Percentiles rank a stretch among this genome's conserved stretches.
Conservation (phyloP, 129 eudicot species). For the Dittrichia graveolens region DNA sequence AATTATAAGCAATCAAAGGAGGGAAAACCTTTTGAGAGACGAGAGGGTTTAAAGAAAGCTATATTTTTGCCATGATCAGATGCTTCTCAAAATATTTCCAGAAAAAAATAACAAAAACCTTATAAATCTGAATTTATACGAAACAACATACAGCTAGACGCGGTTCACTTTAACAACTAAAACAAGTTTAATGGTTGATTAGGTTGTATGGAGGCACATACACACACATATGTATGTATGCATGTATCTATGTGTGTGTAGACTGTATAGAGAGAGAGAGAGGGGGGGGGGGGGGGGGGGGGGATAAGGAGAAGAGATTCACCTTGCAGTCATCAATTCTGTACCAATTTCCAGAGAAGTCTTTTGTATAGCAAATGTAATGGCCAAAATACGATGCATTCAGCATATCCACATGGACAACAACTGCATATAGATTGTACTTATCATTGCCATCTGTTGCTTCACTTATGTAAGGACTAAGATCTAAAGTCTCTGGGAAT, state of each 20-base stretch:
- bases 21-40: not conserved
- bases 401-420: conserved; percentile 93
- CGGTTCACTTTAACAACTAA: not conserved
- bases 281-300: too few species aligned
- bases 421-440: conserved; percentile 81
- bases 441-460: conserved; percentile 52
- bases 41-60: not conserved
- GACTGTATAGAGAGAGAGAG: conserved; percentile 11
- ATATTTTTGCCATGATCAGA: not conserved
- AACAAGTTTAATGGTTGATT: not conserved
- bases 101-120: not conserved
- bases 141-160: conserved; percentile 9
- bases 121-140: not conserved
- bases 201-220: not conserved
- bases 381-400: conserved; percentile 97
- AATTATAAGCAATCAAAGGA: not conserved
- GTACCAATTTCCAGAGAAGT: conserved; percentile 83
- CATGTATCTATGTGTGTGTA: too few species aligned
- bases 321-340: conserved; percentile 93
- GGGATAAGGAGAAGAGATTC: not conserved
- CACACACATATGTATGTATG: not conserved
- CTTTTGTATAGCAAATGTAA: conserved; percentile 80
- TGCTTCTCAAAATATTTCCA: not conserved
- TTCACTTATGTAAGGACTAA: conserved; percentile 79
- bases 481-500: conserved; percentile 78